Evolutionary conservation across 768 basidiomycete species (phyloP).

Genomic region (Brasilioporus rufonigricans): DNA sequence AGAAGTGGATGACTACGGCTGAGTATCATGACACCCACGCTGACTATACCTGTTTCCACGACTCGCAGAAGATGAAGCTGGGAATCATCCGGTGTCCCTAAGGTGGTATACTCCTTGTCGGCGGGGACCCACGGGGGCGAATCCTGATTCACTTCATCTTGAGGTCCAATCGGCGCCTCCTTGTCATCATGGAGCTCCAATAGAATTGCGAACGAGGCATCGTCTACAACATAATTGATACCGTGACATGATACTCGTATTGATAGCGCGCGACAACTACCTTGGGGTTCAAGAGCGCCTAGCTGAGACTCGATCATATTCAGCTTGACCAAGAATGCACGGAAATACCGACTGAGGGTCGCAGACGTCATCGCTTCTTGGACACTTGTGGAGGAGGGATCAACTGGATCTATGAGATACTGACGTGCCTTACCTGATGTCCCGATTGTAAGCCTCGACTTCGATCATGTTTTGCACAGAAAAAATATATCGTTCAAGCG

Average conservation of each 20-base stretch:
- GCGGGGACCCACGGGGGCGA: constrained; percentile 83
- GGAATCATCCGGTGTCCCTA: constrained; percentile 59
- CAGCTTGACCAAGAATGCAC: constrained; percentile 80
- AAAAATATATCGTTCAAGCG: constrained; percentile 90
- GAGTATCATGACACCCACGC: constrained; percentile 42
- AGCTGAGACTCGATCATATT: constrained; percentile 74
- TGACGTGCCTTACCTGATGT: constrained; percentile 49
- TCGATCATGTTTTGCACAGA: constrained; percentile 80
- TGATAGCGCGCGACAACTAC: constrained; percentile 29
- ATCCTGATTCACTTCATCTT: constrained; percentile 50
- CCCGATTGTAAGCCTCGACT: constrained; percentile 67
- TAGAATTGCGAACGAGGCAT: constrained; percentile 79
- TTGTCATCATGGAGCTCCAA: constrained; percentile 73
- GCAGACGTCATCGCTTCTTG: constrained; percentile 65
- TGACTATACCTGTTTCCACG: constrained; percentile 82
- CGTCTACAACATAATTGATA: constrained; percentile 40
- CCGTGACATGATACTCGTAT: not conserved
- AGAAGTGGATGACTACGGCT: not conserved
- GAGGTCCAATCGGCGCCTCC: constrained; percentile 46
- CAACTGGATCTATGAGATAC: not conserved
- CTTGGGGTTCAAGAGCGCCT: constrained; percentile 53
- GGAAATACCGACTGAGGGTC: constrained; percentile 71
- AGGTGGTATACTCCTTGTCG: constrained; percentile 63
- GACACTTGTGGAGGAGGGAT: constrained; percentile 43
- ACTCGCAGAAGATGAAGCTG: constrained; percentile 75